Percentiles rank a stretch among this genome's conserved stretches.
Evolutionary conservation across 129 eudicot genomes (phyloP).

Genomic region (Saposhnikovia divaricata): DNA sequence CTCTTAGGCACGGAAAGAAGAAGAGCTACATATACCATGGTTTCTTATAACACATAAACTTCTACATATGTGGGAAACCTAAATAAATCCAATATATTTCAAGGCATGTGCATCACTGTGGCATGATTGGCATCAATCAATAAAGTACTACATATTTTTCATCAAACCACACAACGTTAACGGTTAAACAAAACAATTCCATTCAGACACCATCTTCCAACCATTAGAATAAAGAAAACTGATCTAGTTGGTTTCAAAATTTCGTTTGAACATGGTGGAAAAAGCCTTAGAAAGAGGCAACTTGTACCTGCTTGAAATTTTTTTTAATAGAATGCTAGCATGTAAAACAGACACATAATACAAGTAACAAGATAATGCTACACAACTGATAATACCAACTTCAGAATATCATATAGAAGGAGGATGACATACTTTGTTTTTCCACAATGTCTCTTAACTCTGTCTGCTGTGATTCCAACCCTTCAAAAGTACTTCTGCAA

Average conservation of each 20-base stretch:
- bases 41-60: background rate
- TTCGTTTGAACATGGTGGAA: background rate
- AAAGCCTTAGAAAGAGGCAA: background rate
- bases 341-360: background rate
- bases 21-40: background rate
- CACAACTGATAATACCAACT: background rate
- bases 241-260: background rate
- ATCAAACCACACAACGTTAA: background rate
- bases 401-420: background rate
- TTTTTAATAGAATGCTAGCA: background rate
- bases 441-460: slow-evolving; percentile 58
- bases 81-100: background rate
- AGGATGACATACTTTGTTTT: slow-evolving; percentile 52
- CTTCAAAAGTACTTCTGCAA: slow-evolving; percentile 49
- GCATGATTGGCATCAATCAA: background rate
- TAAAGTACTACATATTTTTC: background rate
- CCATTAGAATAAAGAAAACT: background rate
- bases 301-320: background rate
- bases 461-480: slow-evolving; percentile 52
- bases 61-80: background rate
- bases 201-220: background rate
- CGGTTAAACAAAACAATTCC: background rate
- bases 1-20: background rate
- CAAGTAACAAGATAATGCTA: background rate
- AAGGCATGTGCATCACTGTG: slow-evolving; percentile 1